phyloP scores from a whole-genome alignment of 139 green algal genomes.

The Astrephomene gubernaculifera region DNA sequence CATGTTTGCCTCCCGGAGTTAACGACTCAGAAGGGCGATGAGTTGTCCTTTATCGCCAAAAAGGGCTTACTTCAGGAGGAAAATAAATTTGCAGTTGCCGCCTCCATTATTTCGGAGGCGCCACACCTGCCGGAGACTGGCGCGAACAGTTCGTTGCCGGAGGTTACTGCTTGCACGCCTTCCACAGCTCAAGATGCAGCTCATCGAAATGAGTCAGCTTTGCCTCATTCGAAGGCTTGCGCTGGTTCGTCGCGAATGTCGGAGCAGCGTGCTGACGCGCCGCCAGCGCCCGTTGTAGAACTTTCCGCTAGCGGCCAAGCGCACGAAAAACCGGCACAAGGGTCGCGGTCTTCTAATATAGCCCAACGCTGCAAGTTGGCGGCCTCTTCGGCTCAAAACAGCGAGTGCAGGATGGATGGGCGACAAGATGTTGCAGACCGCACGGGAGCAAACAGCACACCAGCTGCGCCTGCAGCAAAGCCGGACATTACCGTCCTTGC shows the following conservation, averaged over 20 bases:
- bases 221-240: not conserved
- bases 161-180: not conserved
- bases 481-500: slow-evolving; percentile 26
- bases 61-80: not conserved
- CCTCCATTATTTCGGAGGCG: not conserved
- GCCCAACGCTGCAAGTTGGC: not conserved
- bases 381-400: not conserved
- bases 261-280: not conserved
- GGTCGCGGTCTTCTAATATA: not conserved
- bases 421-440: not conserved
- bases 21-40: no score
- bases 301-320: not conserved
- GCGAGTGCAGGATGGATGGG: not conserved
- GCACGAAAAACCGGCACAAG: not conserved
- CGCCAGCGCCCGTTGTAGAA: not conserved
- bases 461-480: not conserved
- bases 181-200: no score
- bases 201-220: no score
- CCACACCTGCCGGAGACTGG: not conserved
- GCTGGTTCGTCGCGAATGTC: not conserved
- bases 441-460: no score
- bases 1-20: not conserved
- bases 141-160: not conserved
- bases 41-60: slow-evolving; percentile 2
- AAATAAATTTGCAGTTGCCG: not conserved